These are phyloP conservation scores for Gaultheria prostrata DNA, from an alignment of 148 eudicot species.

Conservation along the genomic window DNA sequence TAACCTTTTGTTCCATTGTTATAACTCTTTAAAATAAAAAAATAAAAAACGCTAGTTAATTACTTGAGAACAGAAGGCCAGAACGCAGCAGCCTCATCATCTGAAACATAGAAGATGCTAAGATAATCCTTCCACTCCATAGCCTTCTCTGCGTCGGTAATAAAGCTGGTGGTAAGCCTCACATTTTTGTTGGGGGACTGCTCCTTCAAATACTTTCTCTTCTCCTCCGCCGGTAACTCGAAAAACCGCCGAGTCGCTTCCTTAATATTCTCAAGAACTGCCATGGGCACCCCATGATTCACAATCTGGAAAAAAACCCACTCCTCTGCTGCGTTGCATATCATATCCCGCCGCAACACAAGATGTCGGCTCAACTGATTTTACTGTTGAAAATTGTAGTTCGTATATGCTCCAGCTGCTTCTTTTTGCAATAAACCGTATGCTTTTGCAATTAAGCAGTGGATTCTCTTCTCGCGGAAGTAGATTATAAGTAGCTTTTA, in stretches of 20 bases:
- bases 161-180: conserved; percentile 46
- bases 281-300: conserved; percentile 49
- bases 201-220: conserved; percentile 42
- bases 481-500: no score
- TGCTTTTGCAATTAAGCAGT: no score
- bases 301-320: conserved; percentile 56
- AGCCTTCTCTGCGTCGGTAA: conserved; percentile 48
- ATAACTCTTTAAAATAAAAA: no score
- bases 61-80: conserved; percentile 57
- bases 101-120: conserved; percentile 58
- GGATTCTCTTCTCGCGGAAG: no score
- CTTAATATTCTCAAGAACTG: conserved; percentile 38
- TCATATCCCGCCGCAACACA: no score
- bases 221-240: conserved; percentile 37
- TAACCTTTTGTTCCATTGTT: no score
- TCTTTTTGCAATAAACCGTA: no score
- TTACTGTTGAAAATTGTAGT: no score
- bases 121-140: conserved; percentile 64
- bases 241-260: conserved; percentile 38
- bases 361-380: no score
- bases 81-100: conserved; percentile 38
- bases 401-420: no score
- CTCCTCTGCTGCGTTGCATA: conserved; percentile 28
- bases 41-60: no score
- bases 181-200: conserved; percentile 45